Evolutionary conservation across 495 filamentous ascomycete species (phyloP).

Genomic region (Poronia punctata): DNA sequence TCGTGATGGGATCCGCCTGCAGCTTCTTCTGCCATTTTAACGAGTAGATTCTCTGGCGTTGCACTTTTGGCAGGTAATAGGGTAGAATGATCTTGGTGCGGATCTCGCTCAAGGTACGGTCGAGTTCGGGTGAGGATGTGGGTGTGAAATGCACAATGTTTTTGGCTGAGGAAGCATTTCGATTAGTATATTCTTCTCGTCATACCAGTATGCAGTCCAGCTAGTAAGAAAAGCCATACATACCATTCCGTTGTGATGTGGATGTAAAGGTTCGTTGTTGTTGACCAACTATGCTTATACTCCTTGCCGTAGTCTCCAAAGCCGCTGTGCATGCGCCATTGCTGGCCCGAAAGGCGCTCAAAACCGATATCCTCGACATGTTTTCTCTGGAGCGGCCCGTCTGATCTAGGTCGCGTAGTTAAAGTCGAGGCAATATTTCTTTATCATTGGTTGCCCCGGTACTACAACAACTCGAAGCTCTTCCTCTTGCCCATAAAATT

Average conservation of each 20-base stretch:
- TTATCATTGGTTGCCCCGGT: background rate
- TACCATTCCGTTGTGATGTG: conserved; percentile 18
- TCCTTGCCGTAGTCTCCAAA: conserved; percentile 13
- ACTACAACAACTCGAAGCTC: too few relatives aligned
- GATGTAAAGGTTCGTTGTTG: conserved; percentile 19
- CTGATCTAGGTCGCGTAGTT: background rate
- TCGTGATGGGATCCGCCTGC: conserved; percentile 50
- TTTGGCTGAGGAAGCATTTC: conserved; percentile 2
- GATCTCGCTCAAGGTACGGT: conserved; percentile 42
- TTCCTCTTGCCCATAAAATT: conserved; percentile 12
- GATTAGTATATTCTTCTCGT: conserved; percentile 2
- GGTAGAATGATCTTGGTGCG: conserved; percentile 61
- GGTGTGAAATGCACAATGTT: conserved; percentile 25
- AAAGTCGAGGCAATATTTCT: background rate
- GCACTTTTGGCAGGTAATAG: conserved; percentile 45
- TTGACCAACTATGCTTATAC: conserved; percentile 14
- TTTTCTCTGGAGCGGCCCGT: background rate
- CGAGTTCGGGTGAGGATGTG: conserved; percentile 28
- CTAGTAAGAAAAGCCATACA: background rate
- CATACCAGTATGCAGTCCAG: background rate
- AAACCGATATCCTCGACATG: conserved; percentile 19
- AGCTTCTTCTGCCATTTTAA: conserved; percentile 45
- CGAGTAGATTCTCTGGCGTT: conserved; percentile 50
- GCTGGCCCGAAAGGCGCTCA: conserved; percentile 17
- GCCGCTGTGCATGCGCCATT: too few relatives aligned